Evolutionary conservation across 495 filamentous ascomycete genomes (phyloP).

Genomic region (Astrothelium macrocarpum): DNA sequence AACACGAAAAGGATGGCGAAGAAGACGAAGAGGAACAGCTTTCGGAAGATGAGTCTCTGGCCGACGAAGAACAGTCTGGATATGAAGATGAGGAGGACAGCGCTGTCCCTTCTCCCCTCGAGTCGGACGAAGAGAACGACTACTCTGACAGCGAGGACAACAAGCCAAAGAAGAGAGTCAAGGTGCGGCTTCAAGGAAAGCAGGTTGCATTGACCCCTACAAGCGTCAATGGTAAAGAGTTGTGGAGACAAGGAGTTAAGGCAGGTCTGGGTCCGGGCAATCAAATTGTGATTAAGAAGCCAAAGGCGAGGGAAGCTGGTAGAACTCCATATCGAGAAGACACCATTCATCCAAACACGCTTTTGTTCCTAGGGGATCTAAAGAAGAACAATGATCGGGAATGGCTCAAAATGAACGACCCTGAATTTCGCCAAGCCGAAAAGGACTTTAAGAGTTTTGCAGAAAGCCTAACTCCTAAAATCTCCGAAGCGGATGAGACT

Average conservation of each 20-base stretch:
- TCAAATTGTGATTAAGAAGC: constrained; percentile 57
- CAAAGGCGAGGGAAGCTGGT: constrained; percentile 57
- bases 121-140: constrained; percentile 25
- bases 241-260: constrained; percentile 50
- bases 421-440: constrained; percentile 63
- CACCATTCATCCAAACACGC: constrained; percentile 69
- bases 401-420: constrained; percentile 74
- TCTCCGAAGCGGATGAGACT: constrained; percentile 61
- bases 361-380: constrained; percentile 67
- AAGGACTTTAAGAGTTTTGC: constrained; percentile 73
- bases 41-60: constrained; percentile 24
- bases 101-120: constrained; percentile 19
- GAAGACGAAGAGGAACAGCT: constrained; percentile 21
- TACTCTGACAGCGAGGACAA: constrained; percentile 27
- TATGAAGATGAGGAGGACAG: constrained; percentile 32
- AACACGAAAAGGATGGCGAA: constrained; percentile 26
- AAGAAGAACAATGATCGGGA: constrained; percentile 66
- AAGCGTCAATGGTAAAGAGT: constrained; percentile 38
- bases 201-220: constrained; percentile 15
- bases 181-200: constrained; percentile 22
- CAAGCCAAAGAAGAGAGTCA: constrained; percentile 22
- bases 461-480: constrained; percentile 55
- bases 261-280: constrained; percentile 50
- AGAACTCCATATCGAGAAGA: constrained; percentile 57
- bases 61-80: constrained; percentile 27